Conservation (phyloP, 805 yeast genomes). For the Sugiyamaella americana region DNA sequence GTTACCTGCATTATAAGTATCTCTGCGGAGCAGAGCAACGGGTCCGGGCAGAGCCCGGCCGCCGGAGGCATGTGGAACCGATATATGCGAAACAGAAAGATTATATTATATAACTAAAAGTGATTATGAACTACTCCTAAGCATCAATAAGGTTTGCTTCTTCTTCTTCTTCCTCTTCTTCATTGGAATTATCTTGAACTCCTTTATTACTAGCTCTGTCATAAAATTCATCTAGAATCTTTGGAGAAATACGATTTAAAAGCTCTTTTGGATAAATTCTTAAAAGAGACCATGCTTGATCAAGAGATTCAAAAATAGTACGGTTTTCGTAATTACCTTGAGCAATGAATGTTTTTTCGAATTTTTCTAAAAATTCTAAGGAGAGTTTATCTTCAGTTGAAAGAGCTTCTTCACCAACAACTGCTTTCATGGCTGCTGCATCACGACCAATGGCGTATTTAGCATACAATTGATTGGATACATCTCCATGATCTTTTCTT, state of each 20-base stretch:
- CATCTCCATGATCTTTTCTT: constrained; percentile 99
- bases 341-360: constrained; percentile 88
- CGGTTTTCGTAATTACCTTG: constrained; percentile 98
- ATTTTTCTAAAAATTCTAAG: constrained; percentile 94
- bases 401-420: constrained; percentile 99
- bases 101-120: too few relatives aligned
- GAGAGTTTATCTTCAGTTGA: constrained; percentile 97
- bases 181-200: constrained; percentile 30
- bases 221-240: constrained; percentile 90
- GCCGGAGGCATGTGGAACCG: too few relatives aligned
- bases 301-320: constrained; percentile 89
- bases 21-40: too few relatives aligned
- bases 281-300: constrained; percentile 95
- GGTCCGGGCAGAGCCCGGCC: too few relatives aligned
- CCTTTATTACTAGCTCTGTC: constrained; percentile 49
- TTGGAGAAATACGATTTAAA: constrained; percentile 97
- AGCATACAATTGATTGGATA: constrained; percentile 96
- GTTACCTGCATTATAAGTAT: too few relatives aligned
- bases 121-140: neutral
- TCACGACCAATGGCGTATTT: constrained; percentile 99
- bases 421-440: constrained; percentile 99
- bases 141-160: constrained; percentile 33
- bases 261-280: constrained; percentile 99
- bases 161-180: constrained; percentile 41
- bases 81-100: too few relatives aligned